Conservation (phyloP, 371 early-diverging fungal genomes). For the Circinella minor region DNA sequence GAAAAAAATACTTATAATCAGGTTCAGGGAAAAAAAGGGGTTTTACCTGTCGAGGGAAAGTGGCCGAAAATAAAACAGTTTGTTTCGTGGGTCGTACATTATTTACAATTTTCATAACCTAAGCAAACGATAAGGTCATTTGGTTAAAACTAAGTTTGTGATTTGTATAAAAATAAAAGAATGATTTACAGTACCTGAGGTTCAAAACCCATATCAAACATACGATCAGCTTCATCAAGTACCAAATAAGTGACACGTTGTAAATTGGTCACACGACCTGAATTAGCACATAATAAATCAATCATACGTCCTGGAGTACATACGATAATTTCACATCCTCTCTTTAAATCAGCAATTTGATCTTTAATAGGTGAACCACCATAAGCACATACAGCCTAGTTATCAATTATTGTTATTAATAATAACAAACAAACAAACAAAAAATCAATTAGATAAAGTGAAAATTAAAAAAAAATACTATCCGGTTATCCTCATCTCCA, state of each 20-base stretch:
- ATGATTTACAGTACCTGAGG: conserved; percentile 72
- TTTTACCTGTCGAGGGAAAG: conserved; percentile 88
- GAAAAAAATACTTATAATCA: not conserved
- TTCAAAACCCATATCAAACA: conserved; percentile 99
- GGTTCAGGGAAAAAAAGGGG: not conserved
- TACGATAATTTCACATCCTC: conserved; percentile 98
- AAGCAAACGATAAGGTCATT: not conserved
- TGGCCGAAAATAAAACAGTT: conserved; percentile 95
- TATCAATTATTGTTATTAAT: not conserved
- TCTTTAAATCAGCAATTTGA: conserved; percentile 97
- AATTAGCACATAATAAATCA: conserved; percentile 96
- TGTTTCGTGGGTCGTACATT: conserved; percentile 95
- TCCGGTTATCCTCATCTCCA: not conserved
- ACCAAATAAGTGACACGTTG: conserved; percentile 95
- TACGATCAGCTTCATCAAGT: conserved; percentile 98
- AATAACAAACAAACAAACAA: not conserved
- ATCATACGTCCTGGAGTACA: conserved; percentile 99
- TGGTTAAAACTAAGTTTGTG: no score
- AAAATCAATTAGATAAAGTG: conserved; percentile 1
- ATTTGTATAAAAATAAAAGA: no score
- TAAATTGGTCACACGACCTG: conserved; percentile 95
- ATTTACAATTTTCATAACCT: conserved; percentile 95
- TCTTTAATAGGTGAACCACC: conserved; percentile 98
- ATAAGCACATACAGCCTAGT: conserved; percentile 91
- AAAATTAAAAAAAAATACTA: not conserved